Evolutionary conservation across 2,329 filamentous ascomycete species (phyloP).

Genomic region (Cadophora sp.): DNA sequence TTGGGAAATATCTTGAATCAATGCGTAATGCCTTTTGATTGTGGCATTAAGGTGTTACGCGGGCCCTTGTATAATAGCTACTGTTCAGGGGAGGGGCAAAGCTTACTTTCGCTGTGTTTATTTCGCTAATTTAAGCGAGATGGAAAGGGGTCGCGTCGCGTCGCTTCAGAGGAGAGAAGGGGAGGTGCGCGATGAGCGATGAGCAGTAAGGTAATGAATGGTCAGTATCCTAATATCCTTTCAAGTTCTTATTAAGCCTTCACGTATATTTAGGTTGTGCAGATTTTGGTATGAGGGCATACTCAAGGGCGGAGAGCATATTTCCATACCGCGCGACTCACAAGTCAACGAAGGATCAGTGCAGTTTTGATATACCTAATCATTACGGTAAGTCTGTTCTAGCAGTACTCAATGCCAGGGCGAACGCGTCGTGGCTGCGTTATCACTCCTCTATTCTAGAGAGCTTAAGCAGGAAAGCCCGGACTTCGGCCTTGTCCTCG

Average conservation of each 20-base stretch:
- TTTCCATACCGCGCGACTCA: no score
- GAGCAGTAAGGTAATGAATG: no score
- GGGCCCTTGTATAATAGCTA: not conserved
- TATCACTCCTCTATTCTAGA: not conserved
- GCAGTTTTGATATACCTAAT: not conserved
- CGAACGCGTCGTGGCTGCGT: not conserved
- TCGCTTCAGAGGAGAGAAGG: not conserved
- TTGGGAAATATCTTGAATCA: not conserved
- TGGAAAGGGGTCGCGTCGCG: not conserved
- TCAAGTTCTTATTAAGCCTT: not conserved
- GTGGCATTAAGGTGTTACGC: not conserved
- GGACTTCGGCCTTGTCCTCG: not conserved
- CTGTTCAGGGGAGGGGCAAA: not conserved
- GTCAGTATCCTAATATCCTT: not conserved
- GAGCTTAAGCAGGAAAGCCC: not conserved
- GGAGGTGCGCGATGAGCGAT: not conserved
- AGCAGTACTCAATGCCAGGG: not conserved
- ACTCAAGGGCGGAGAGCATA: no score
- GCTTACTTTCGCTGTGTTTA: not conserved
- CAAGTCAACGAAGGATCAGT: not conserved
- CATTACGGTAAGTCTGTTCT: not conserved
- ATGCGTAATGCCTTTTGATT: not conserved
- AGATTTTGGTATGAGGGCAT: no score
- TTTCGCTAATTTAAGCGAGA: constrained; percentile 12
- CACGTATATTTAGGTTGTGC: no score